phyloP scores from a whole-genome alignment of 2,329 filamentous ascomycete genomes.

The Botrytis elliptica region DNA sequence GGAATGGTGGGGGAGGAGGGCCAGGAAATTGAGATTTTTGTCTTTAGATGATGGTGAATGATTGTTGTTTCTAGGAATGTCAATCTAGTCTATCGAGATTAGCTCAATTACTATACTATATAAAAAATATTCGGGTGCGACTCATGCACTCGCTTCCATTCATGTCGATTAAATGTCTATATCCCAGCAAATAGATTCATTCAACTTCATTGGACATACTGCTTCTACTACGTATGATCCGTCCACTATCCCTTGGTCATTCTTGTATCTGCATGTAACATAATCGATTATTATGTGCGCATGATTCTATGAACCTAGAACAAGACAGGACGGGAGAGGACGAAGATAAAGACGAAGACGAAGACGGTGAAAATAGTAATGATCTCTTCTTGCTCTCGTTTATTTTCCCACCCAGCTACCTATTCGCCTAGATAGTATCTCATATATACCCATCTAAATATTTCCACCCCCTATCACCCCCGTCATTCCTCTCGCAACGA shows the following conservation, averaged over 20 bases:
- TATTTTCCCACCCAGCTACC: background rate
- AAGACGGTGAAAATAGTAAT: background rate
- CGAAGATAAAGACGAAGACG: background rate
- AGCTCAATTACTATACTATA: background rate
- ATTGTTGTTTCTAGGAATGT: background rate
- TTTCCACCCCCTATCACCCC: too few relatives aligned
- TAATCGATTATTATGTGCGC: background rate
- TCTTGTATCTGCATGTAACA: background rate
- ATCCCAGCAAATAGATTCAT: background rate
- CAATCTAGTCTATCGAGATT: background rate
- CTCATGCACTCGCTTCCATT: background rate
- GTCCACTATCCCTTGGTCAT: background rate
- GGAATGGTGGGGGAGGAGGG: constrained; percentile 32
- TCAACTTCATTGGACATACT: background rate
- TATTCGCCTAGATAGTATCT: background rate
- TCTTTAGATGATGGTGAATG: constrained; percentile 27
- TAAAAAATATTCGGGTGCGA: background rate
- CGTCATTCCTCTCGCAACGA: too few relatives aligned
- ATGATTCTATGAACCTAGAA: background rate
- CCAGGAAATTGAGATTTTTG: constrained; percentile 36
- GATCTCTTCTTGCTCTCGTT: background rate
- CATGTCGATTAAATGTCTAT: background rate
- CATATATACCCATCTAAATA: background rate
- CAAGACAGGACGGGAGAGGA: background rate
- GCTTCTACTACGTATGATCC: background rate